A percentile compares a stretch with the other conserved stretches of the same genome.
Conservation (phyloP, 2,329 filamentous ascomycete genomes). For the Colletotrichum gloeosporioides region DNA sequence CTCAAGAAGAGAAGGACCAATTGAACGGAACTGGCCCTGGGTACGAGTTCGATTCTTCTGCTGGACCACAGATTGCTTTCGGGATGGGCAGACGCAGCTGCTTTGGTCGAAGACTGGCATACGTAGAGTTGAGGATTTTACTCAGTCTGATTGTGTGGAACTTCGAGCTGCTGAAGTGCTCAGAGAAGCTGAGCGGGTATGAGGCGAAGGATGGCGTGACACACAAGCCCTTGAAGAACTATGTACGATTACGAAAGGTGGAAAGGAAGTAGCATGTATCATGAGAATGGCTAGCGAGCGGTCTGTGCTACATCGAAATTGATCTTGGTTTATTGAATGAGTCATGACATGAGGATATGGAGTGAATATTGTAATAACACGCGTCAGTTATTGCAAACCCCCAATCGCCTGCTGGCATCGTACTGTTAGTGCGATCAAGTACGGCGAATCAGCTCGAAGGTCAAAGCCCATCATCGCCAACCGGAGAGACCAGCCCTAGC, state of each 20-base stretch:
- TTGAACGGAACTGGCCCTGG: background rate
- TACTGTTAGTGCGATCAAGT: background rate
- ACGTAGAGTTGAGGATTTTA: slow-evolving; percentile 37
- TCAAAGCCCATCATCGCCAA: background rate
- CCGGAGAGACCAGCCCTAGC: background rate
- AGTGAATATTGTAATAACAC: accelerated
- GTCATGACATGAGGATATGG: background rate
- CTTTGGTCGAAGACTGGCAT: slow-evolving; percentile 40
- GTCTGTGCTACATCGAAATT: background rate
- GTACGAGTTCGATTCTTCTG: slow-evolving; percentile 35
- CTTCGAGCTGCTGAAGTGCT: slow-evolving; percentile 27
- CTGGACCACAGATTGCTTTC: slow-evolving; percentile 41
- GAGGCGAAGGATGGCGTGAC: background rate
- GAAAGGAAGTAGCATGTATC: background rate
- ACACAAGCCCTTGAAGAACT: background rate
- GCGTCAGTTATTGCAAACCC: accelerated
- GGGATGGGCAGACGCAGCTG: slow-evolving; percentile 40
- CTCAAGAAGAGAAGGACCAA: background rate
- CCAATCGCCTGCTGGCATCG: background rate
- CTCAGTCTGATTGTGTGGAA: slow-evolving; percentile 42
- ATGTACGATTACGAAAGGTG: background rate
- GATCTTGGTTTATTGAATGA: background rate
- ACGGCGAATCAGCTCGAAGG: background rate
- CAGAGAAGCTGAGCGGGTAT: background rate
- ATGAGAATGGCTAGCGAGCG: background rate